Conservation (phyloP, 2,329 filamentous ascomycete species). For the Zymoseptoria passerinii region DNA sequence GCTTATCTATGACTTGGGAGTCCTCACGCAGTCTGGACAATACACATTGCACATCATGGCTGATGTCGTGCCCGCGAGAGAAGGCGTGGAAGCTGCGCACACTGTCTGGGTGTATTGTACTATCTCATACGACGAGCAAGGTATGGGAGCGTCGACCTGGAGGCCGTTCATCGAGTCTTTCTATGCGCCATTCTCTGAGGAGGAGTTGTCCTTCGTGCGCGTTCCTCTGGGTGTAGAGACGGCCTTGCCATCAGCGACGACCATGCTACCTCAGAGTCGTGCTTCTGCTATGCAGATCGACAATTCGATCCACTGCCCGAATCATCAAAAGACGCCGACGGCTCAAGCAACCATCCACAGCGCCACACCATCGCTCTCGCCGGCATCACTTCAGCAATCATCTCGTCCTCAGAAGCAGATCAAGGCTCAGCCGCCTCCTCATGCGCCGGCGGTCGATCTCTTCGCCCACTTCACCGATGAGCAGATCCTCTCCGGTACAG, state of each 20-base stretch:
- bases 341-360: too few relatives aligned
- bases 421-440: too few relatives aligned
- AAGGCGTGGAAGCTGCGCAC: not conserved
- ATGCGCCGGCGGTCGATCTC: not conserved
- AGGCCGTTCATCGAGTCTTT: not conserved
- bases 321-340: not conserved
- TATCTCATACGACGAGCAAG: not conserved
- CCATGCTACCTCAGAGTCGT: not conserved
- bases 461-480: not conserved
- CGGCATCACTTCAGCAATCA: not conserved
- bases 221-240: not conserved
- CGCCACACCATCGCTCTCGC: not conserved
- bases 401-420: not conserved
- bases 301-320: not conserved
- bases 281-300: not conserved
- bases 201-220: not conserved
- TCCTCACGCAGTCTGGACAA: not conserved
- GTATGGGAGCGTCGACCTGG: not conserved
- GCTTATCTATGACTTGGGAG: not conserved
- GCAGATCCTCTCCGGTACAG: not conserved
- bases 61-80: not conserved
- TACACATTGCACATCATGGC: not conserved
- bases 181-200: not conserved
- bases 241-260: not conserved
- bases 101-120: slow-evolving; percentile 1